A percentile compares a stretch with the other conserved stretches of the same genome.
phyloP scores from a whole-genome alignment of 2,329 filamentous ascomycete species.

The Rhynchosporium secalis region DNA sequence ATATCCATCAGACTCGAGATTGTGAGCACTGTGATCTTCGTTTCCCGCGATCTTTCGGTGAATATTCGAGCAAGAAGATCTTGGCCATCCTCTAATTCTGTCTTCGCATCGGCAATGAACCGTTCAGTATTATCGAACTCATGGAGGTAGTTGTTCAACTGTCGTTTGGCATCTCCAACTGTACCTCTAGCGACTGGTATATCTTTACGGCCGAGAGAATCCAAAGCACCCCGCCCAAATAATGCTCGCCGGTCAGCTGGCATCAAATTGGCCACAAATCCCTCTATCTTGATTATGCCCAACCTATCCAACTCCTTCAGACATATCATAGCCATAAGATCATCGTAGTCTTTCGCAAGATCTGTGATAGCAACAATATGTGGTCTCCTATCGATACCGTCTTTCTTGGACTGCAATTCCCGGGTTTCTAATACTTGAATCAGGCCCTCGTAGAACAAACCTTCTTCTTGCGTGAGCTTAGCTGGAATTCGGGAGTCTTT shows the following conservation, averaged over 20 bases:
- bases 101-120: conserved; percentile 28
- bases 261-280: conserved; percentile 35
- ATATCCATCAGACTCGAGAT: conserved; percentile 37
- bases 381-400: conserved; percentile 17
- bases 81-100: conserved; percentile 19
- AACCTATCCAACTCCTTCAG: conserved; percentile 36
- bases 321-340: conserved; percentile 35
- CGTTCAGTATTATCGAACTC: conserved; percentile 30
- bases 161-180: conserved; percentile 17
- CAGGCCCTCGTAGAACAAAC: conserved; percentile 25
- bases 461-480: conserved; percentile 27
- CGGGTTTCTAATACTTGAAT: conserved; percentile 19
- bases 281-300: conserved; percentile 31
- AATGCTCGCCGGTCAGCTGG: conserved; percentile 29
- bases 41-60: conserved; percentile 18
- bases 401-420: not conserved
- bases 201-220: conserved; percentile 27
- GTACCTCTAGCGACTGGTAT: conserved; percentile 33
- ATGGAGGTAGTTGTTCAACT: conserved; percentile 16
- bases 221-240: conserved; percentile 32
- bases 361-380: conserved; percentile 35
- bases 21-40: conserved; percentile 33
- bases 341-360: conserved; percentile 38
- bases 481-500: conserved; percentile 21
- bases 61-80: conserved; percentile 25